Percentiles rank a stretch among this genome's conserved stretches.
Evolutionary conservation across 2,329 filamentous ascomycete species (phyloP).

Genomic region (Hymenoscyphus fraxineus): DNA sequence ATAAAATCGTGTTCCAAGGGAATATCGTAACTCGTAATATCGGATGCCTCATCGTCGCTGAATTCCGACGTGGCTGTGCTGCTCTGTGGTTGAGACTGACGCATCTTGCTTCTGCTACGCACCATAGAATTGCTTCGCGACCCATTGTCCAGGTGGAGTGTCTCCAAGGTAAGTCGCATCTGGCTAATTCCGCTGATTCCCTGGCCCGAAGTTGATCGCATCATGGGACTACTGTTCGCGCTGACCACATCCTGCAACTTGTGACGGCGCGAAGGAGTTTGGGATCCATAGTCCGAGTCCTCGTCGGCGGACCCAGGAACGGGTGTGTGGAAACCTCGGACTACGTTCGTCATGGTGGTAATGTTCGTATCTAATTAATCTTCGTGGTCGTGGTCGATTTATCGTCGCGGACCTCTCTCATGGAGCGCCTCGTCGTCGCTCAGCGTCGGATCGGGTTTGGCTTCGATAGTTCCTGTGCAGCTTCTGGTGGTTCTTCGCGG

Average conservation of each 20-base stretch:
- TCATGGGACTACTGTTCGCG: slow-evolving; percentile 57
- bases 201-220: slow-evolving; percentile 46
- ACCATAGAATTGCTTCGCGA: slow-evolving; percentile 54
- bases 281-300: slow-evolving; percentile 48
- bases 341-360: slow-evolving; percentile 32
- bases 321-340: slow-evolving; percentile 36
- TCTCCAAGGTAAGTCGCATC: slow-evolving; percentile 76
- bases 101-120: slow-evolving; percentile 53
- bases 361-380: slow-evolving; percentile 23
- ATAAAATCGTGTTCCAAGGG: slow-evolving; percentile 80
- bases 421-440: slow-evolving; percentile 36
- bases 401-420: slow-evolving; percentile 19
- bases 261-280: slow-evolving; percentile 35
- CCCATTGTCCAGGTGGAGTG: slow-evolving; percentile 60
- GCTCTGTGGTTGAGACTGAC: slow-evolving; percentile 51
- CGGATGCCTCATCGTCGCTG: slow-evolving; percentile 62
- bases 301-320: slow-evolving; percentile 48
- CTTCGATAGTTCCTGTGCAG: slow-evolving; percentile 35
- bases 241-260: slow-evolving; percentile 44
- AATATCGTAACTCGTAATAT: slow-evolving; percentile 81
- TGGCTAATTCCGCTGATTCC: slow-evolving; percentile 73
- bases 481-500: slow-evolving; percentile 31
- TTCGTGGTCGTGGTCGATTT: slow-evolving; percentile 5
- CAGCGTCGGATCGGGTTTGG: slow-evolving; percentile 35
- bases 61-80: slow-evolving; percentile 35